A percentile compares a stretch with the other conserved stretches of the same genome.
Conservation (phyloP, 1,139 yeast species). For the Wickerhamiella infanticola region DNA sequence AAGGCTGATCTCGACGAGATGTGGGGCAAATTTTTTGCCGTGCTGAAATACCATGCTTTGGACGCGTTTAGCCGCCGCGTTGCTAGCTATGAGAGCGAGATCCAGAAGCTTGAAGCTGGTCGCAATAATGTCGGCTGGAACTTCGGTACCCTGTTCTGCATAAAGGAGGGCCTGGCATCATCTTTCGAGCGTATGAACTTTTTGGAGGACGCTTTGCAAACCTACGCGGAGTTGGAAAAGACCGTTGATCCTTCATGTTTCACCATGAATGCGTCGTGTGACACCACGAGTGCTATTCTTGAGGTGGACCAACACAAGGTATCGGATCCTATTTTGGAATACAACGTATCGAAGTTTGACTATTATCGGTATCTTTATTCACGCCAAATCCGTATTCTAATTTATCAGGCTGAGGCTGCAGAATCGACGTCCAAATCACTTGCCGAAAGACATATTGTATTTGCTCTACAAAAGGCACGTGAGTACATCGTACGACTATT, state of each 20-base stretch:
- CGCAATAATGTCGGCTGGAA: constrained; percentile 29
- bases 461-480: constrained; percentile 23
- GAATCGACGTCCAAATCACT: constrained; percentile 24
- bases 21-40: constrained; percentile 34
- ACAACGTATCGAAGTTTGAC: constrained; percentile 28
- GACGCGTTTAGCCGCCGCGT: constrained; percentile 41
- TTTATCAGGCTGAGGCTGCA: constrained; percentile 16
- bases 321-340: constrained; percentile 24
- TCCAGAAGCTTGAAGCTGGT: constrained; percentile 23
- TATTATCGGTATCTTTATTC: constrained; percentile 29
- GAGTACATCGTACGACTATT: constrained; percentile 30
- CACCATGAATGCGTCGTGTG: neutral
- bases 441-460: constrained; percentile 21
- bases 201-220: constrained; percentile 40
- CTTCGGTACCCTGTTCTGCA: constrained; percentile 29
- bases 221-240: constrained; percentile 29
- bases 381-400: constrained; percentile 27
- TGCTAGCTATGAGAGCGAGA: constrained; percentile 26
- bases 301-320: constrained; percentile 17
- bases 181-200: constrained; percentile 38
- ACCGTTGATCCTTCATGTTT: constrained; percentile 15
- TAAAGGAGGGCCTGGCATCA: constrained; percentile 33
- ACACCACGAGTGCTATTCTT: constrained; percentile 7
- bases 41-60: constrained; percentile 39
- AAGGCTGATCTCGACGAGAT: constrained; percentile 17